Conservation (phyloP, 176 grass and related monocot genomes). For the Triticum turgidum region DNA sequence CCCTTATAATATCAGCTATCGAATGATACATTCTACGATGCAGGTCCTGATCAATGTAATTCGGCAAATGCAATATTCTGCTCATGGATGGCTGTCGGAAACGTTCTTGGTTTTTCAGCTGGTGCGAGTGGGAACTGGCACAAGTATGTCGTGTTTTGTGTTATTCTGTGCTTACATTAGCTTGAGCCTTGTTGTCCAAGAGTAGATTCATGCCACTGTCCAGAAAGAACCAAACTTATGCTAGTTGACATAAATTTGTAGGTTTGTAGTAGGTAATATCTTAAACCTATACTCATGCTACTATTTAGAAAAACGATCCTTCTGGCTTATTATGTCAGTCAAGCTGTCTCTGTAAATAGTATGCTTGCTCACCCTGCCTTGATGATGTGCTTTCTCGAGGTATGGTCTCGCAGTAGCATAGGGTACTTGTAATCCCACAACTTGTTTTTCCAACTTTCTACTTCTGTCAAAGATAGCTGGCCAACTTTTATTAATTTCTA, state of each 20-base stretch:
- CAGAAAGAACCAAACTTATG: not conserved
- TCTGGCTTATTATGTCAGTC: not conserved
- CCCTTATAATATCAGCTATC: not conserved
- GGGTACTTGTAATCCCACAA: not conserved
- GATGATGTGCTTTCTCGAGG: not conserved
- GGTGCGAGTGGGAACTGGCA: conserved; percentile 85
- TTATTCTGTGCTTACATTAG: conserved; percentile 28
- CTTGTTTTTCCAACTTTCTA: not conserved
- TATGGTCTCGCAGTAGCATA: not conserved
- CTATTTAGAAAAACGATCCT: not conserved
- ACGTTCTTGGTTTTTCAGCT: conserved; percentile 83
- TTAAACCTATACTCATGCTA: not conserved
- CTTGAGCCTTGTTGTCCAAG: not conserved
- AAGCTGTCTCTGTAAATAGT: conserved; percentile 9
- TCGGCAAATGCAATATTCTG: conserved; percentile 99
- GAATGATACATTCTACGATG: conserved; percentile 1
- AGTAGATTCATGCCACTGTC: not conserved
- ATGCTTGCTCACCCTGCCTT: not conserved
- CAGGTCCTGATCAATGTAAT: conserved; percentile 87
- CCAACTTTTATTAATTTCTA: not conserved
- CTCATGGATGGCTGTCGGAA: conserved; percentile 99
- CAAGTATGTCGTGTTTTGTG: conserved; percentile 42
- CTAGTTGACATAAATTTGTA: not conserved
- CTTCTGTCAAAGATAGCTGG: not conserved
- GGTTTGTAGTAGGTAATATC: not conserved